Base-by-base conservation (phyloP, 306 rosid genomes). In the Lupinus albus region DNA sequence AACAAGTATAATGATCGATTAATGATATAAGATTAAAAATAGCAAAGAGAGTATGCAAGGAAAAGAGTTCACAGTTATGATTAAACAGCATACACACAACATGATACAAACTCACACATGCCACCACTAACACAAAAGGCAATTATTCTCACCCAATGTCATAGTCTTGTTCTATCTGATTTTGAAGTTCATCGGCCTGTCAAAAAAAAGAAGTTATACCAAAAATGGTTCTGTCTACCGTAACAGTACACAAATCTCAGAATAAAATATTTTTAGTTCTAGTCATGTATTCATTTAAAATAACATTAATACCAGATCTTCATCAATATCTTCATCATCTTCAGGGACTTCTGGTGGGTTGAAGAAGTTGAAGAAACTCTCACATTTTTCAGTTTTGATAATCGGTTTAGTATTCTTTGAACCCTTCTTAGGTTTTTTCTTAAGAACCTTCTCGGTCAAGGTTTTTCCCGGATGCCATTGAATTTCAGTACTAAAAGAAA, bases 401-500 rank as follows among this genome's bases (percentile, higher is more conserved):
- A 94, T 86, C 54, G 99, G 99, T 83, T 90, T 94, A 13, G 88
- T 82, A 84, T 85, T 84, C 75, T 90, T 94, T 1, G 99, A 67
- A 77, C 99, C 97, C 82, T 94, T 94, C 89, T 85, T 94, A 10
- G 97, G 97, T 75, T 94, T 94, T 82, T 94, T 94, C 87, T 94
- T 94, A n/a, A 94, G 92, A n/a, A 94, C 11, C 82, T 94, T 94
- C 70, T 88, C 96, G 16, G 97, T 88, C 76, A 94, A 77, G 64
- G 95, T 83, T 66, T 94, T 94, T 14, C 92, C 95, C 0, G 87
- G 81, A 78, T 55, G 73, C 99, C 99, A 94, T 47, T 94, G 95
- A 64, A 90, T 90, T 62, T 90, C 92, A 14, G 99, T 88, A 77
- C 99, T 94, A 67, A 30, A 70, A 62, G 50, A 71, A 76, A 70